Evolutionary conservation across 23 red algal genomes (phyloP).

Genomic region (Gracilaria domingensis): DNA sequence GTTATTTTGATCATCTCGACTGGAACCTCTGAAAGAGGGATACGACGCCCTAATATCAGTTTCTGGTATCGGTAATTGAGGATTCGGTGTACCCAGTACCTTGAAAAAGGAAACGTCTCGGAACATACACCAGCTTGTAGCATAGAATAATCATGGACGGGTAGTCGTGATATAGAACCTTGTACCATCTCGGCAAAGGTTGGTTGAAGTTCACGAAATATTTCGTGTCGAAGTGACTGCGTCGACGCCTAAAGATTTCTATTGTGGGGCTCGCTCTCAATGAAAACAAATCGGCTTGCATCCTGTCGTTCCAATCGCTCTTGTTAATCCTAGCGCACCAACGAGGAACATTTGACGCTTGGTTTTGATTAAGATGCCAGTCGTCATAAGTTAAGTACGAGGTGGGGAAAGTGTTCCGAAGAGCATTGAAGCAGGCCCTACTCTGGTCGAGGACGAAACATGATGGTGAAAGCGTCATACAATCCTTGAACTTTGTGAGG

Average conservation of each 20-base stretch:
- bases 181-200: conserved; percentile 8
- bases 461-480: not conserved
- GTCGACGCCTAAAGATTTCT: not conserved
- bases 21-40: not conserved
- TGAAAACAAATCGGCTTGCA: too few species aligned
- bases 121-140: not conserved
- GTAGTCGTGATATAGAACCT: conserved; percentile 24
- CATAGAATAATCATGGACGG: not conserved
- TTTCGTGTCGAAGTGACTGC: not conserved
- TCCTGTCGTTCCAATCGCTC: too few species aligned
- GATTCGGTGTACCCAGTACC: conserved; percentile 28
- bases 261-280: not conserved
- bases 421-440: too few species aligned
- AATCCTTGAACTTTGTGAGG: too few species aligned
- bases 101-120: conserved; percentile 18
- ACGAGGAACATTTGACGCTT: too few species aligned
- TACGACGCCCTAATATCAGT: not conserved
- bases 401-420: too few species aligned
- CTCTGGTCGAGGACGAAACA: too few species aligned
- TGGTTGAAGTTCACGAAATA: conserved; percentile 13
- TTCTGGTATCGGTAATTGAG: not conserved
- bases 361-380: too few species aligned
- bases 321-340: too few species aligned
- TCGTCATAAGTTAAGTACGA: too few species aligned
- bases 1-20: not conserved